Evolutionary conservation across 164 flowering plant species (phyloP), one percentile per base, ranked within the genome.

Genomic region (Platanus orientalis): DNA sequence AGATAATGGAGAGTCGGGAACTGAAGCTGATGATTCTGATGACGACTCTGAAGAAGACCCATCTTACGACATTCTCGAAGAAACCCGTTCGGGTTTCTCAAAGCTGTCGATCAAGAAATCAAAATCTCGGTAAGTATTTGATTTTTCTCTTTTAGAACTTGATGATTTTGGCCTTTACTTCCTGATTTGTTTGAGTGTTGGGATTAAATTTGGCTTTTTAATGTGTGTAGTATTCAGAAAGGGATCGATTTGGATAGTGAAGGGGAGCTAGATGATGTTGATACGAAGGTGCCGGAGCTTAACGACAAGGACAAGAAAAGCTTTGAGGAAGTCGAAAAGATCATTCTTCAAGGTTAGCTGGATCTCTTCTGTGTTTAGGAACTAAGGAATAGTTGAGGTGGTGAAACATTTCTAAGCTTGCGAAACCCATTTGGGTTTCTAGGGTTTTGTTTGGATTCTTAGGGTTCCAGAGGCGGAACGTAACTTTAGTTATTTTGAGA

Each of bases 11-110:
- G 72, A 54, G 68, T 32, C 77, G 4, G 78, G 68, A 23, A 16
- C 55, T 7, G 85, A 71, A 28, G 63, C 55, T 23, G 49, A 25
- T 27, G 73, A 45, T 24, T 64, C 73, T 0, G 79, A 81, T 45
- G n/a, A n/a, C n/a, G 82, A 81, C 63, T 83, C 80, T 1, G 76
- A 71, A 32, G 70, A 71, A 2, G 93, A 85, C 44, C 89, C 92
- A 32, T 73, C 72, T 21, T 85, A 63, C 54, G 79, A 73, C 51
- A 21, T 70, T 42, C 62, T 75, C 7, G 81, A 81, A 61, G 81
- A 81, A 55, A 73, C 84, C 17, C 68, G 67, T 17, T 74, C 76
- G 1, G 57, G 62, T n/a, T 60, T 87, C 24, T 82, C 88, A 0
- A 72, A 67, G 11, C 75, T 84, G 34, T 80, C 88, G 0, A 42